These are phyloP conservation scores for Euphorbia lathyris DNA, from an alignment of 345 rosid genomes.

Conservation along the genomic window DNA sequence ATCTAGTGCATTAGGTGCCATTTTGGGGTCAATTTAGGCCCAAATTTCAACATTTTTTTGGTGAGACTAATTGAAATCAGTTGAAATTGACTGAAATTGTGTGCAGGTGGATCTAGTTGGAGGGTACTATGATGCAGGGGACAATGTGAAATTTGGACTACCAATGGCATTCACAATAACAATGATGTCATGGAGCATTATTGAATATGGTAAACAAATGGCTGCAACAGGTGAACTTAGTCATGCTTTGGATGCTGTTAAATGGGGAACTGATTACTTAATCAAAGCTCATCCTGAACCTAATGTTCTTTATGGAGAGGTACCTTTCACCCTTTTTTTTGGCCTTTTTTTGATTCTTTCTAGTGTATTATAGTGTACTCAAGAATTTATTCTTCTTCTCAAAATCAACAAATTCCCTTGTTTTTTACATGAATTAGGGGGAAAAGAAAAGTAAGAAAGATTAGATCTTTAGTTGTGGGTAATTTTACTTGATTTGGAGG, in stretches of 20 bases:
- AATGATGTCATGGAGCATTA: slow-evolving; percentile 98
- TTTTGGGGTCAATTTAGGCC: too few species aligned
- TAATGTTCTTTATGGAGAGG: slow-evolving; percentile 94
- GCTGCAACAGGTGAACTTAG: slow-evolving; percentile 69
- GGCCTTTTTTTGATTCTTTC: not conserved
- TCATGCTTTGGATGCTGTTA: slow-evolving; percentile 81
- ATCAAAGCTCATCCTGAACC: slow-evolving; percentile 97
- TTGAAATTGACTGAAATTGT: too few species aligned
- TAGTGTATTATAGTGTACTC: not conserved
- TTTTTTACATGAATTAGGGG: not conserved
- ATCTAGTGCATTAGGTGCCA: too few species aligned
- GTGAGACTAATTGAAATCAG: too few species aligned
- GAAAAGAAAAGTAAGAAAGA: too few species aligned
- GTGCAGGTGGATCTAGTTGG: slow-evolving; percentile 94
- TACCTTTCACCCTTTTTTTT: slow-evolving; percentile 10
- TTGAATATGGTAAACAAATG: slow-evolving; percentile 86
- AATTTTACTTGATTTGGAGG: too few species aligned
- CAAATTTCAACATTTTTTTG: too few species aligned
- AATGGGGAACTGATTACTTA: slow-evolving; percentile 97
- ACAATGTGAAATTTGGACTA: slow-evolving; percentile 96
- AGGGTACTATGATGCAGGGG: slow-evolving; percentile 99
- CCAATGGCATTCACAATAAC: slow-evolving; percentile 99
- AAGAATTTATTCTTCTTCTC: not conserved
- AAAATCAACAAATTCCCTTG: not conserved
- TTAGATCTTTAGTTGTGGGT: too few species aligned